Evolutionary conservation across 2,329 filamentous ascomycete genomes (phyloP).

Genomic region (Botrytis sinoallii): DNA sequence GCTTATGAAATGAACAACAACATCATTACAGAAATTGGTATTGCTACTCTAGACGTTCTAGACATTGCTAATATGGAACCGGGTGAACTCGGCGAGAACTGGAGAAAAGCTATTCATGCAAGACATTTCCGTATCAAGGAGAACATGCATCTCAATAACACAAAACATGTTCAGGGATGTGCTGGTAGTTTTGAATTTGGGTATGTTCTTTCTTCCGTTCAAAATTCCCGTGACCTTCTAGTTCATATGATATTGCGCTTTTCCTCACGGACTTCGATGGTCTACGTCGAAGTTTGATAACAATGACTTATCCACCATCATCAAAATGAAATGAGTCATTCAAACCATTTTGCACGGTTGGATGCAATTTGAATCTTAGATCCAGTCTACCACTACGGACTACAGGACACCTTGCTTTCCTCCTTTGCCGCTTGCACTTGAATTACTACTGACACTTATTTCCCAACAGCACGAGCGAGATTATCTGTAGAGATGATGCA

Average conservation of each 20-base stretch:
- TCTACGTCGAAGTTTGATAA: not conserved
- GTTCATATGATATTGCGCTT: not conserved
- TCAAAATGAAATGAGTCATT: not conserved
- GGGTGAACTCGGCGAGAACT: conserved; percentile 59
- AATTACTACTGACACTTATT: not conserved
- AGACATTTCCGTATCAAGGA: conserved; percentile 78
- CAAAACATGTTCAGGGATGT: conserved; percentile 66
- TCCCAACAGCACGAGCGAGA: conserved; percentile 49
- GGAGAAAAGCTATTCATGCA: conserved; percentile 64
- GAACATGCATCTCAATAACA: conserved; percentile 63
- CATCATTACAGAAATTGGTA: conserved; percentile 79
- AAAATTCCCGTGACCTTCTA: not conserved
- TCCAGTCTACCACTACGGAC: not conserved
- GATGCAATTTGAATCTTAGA: not conserved
- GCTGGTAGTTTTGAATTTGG: conserved; percentile 75
- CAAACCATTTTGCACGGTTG: not conserved
- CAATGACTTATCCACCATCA: not conserved
- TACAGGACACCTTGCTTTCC: not conserved
- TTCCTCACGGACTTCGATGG: no score
- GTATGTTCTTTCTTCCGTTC: conserved; percentile 41
- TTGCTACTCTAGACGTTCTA: conserved; percentile 74
- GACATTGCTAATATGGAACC: conserved; percentile 54
- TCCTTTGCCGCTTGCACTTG: not conserved
- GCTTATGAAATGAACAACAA: conserved; percentile 66
- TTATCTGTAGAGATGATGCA: conserved; percentile 47